Base-by-base conservation (phyloP, 441 rosid species). In the Kokia cookei region DNA sequence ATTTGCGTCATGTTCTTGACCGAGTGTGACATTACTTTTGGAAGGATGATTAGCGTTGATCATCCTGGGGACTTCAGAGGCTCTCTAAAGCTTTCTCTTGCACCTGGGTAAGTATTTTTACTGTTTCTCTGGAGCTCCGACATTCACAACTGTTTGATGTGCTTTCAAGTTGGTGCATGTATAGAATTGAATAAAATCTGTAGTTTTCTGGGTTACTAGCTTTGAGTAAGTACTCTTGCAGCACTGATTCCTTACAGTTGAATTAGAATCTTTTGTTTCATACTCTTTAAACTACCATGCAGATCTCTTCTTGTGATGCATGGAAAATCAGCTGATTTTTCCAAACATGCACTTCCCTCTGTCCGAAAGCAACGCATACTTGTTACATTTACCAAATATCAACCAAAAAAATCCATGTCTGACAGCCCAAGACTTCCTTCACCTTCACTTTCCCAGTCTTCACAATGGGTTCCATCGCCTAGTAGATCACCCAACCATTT, bases 41-140 rank as follows among this genome's bases (percentile, higher is more conserved):
- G 98, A 61, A 87, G 89, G 84, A 82, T 76, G 72, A 83, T 96
- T 29, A 78, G 73, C 50, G 42, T 67, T 57, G 89, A 90, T 75
- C 89, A 85, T 75, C 94, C 91, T 0, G 99, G 98, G 48, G 96
- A 92, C 72, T 93, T 78, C 81, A 88, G 75, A 78, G 98, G 99
- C 64, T 78, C 97, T 67, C 93, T 93, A 60, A 93, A 84, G 84
- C 89, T 96, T 17, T 84, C 97, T 47, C 78, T 92, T 75, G 26
- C 84, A 60, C 96, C 97, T 32, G 99, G 99, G 99, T 96, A 89
- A 63, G 37, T 45, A 42, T 42, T 51, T 47, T 26, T 70, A 65
- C 74, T 58, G 42, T 54, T 54, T 69, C 40, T 45, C 7, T 47
- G 1, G 42, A 13, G 55, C 29, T n/a, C 11, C 40, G 6, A 9